Base-by-base conservation (phyloP, 2,329 filamentous ascomycete species). In the Colletotrichum plurivorum region DNA sequence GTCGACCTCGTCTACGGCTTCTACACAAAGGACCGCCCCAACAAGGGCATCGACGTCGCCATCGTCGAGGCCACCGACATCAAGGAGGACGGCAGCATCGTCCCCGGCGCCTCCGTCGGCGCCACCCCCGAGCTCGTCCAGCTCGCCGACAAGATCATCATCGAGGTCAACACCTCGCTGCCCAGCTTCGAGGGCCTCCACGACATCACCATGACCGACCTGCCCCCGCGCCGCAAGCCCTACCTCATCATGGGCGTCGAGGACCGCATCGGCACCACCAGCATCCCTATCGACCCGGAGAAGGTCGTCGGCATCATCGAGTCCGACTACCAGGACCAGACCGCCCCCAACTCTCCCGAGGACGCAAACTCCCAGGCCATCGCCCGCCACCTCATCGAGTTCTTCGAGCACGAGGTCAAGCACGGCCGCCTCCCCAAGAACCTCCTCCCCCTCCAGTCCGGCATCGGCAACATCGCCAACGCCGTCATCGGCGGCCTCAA, bases 381-480 rank as follows among this genome's bases (percentile, higher is more conserved):
- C 76, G 94, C 94, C 52, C 78, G 81, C 55, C 92, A 97, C 81
- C 81, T 97, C 67, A 96, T 97, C 72, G 93, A 97, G 75, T 89
- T 86, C 84, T 86, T 97, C 63, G 91, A 96, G 83, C 93, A 97
- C 81, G 94, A 97, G 81, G 94, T 97, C 61, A 83, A 84, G 31
- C 90, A 91, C 72, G 94, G 92, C 71, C 91, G 94, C 46, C 88
- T 97, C 59, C 94, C 94, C 2, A 81, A 88, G 74, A 94, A 90
- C 76, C 88, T 97, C 2, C 86, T 96, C 1, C 94, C 94, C 2
- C 87, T 97, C 18, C 94, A 97, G 80, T 95, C 92, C 12, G 94
- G 94, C 52, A 97, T 97, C 73, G 94, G 94, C 72, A 97, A 97
- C 84, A 97, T 97, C 73, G 94, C 94, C 80, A 97, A 97, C 80